These are phyloP conservation scores for Detonula confervacea DNA, from an alignment of 352 stramenopile genomes.

Conservation along the genomic window DNA sequence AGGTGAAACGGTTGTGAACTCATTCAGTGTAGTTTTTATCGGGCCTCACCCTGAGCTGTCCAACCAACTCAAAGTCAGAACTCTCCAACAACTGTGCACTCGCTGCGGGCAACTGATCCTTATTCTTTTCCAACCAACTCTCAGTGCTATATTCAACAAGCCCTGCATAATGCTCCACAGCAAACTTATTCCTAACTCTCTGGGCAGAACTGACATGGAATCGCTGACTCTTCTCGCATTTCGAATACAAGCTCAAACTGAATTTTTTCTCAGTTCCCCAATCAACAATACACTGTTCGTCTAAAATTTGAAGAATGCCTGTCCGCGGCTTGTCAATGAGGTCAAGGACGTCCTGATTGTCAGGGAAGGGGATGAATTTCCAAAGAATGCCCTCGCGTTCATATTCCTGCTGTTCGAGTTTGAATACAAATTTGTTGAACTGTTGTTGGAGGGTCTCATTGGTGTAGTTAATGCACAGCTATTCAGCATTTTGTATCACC, in stretches of 20 bases:
- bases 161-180: constrained; percentile 91
- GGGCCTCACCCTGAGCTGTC: constrained; percentile 9
- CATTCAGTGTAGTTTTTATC: neutral
- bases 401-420: constrained; percentile 83
- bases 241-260: constrained; percentile 57
- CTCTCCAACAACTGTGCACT: constrained; percentile 36
- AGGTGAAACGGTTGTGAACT: no score
- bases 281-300: constrained; percentile 85
- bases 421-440: constrained; percentile 88
- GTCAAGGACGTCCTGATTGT: constrained; percentile 87
- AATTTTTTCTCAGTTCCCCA: constrained; percentile 78
- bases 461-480: constrained; percentile 90
- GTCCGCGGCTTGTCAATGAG: constrained; percentile 83
- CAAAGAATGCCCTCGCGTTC: constrained; percentile 82
- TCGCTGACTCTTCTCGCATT: constrained; percentile 37
- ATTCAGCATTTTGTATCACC: no score
- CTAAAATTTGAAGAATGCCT: constrained; percentile 76
- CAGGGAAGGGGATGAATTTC: constrained; percentile 84
- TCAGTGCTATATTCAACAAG: constrained; percentile 92
- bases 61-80: constrained; percentile 16
- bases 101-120: constrained; percentile 83
- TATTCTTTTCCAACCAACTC: constrained; percentile 96
- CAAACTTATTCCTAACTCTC: constrained; percentile 51
- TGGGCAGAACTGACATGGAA: constrained; percentile 52
- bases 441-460: constrained; percentile 90